Evolutionary conservation across 495 filamentous ascomycete species (phyloP).

Genomic region (Lentithecium fluviatile): DNA sequence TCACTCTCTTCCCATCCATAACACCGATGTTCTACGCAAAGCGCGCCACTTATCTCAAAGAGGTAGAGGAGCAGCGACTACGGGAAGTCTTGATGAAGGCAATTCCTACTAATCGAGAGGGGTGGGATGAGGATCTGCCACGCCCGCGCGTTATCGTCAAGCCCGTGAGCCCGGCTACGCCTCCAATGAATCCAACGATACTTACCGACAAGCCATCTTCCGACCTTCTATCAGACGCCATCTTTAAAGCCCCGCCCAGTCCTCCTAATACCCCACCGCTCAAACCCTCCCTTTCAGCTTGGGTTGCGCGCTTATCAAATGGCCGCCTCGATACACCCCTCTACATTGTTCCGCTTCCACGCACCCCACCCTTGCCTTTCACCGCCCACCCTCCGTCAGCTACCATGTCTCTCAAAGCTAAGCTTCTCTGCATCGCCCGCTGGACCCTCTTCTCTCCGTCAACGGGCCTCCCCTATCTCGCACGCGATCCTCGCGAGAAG

Average conservation of each 20-base stretch:
- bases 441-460: constrained; percentile 16
- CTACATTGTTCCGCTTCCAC: constrained; percentile 4
- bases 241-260: not conserved
- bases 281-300: no score
- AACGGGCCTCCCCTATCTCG: constrained; percentile 1
- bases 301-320: not conserved
- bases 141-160: constrained; percentile 7
- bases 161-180: not conserved
- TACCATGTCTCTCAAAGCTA: constrained; percentile 6
- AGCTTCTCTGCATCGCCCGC: constrained; percentile 13
- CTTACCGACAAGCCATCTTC: not conserved
- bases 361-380: not conserved
- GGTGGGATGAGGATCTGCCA: constrained; percentile 2
- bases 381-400: not conserved
- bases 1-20: constrained; percentile 14
- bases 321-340: not conserved
- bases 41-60: constrained; percentile 2
- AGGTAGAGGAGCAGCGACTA: constrained; percentile 11
- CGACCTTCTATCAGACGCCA: not conserved
- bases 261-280: not conserved
- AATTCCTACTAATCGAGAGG: constrained; percentile 1
- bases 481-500: constrained; percentile 7
- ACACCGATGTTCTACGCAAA: constrained; percentile 4
- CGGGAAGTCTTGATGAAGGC: not conserved
- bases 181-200: not conserved